Base-by-base conservation (phyloP, 495 filamentous ascomycete genomes). In the Thermothielavioides terrestris region DNA sequence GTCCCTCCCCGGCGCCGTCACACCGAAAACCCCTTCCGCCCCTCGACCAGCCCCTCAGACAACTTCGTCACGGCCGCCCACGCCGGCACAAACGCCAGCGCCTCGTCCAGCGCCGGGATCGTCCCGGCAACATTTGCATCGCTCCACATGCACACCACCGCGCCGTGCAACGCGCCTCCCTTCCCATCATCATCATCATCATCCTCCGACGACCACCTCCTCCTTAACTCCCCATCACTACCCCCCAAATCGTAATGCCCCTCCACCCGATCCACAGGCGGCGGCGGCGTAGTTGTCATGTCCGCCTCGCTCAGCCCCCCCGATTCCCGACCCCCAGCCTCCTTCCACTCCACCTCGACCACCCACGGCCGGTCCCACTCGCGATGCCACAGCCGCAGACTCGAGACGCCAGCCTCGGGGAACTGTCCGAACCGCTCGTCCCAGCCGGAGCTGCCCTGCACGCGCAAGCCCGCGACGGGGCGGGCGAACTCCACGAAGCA, bases 41-140 rank as follows among this genome's bases (percentile, higher is more conserved):
- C 88, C 64, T 94, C 88, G 21, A 94, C 86, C 59, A 97, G 63
- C 28, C 88, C 89, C 74, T 90, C 86, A 25, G 74, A 68, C 46
- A 78, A 58, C 66, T 95, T 95, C 17, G 77, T 79, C 27, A 86
- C 66, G 10, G 83, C 84, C 7, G 80, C 80, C 92, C 92, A 98
- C 2, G 64, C 67, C 1, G 92, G 92, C 49, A 75, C 71, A 69
- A 80, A 96, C 64, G 80, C 75, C 45, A 74, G 68, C 17, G 84
- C 78, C 68, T 98, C 92, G 55, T 92, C 86, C 27, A 92, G 75
- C 12, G 92, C 92, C 0, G 92, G 89, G 42, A 98, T 91, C 7
- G 73, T 68, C 3, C 82, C 84, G 9, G 63, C 60, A 10, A 68
- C 71, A 54, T 94, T 95, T 25, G 77, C 80, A 69, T 97, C 92